Base-by-base conservation (phyloP, 305 asterid species). In the Fraxinus floribunda region DNA sequence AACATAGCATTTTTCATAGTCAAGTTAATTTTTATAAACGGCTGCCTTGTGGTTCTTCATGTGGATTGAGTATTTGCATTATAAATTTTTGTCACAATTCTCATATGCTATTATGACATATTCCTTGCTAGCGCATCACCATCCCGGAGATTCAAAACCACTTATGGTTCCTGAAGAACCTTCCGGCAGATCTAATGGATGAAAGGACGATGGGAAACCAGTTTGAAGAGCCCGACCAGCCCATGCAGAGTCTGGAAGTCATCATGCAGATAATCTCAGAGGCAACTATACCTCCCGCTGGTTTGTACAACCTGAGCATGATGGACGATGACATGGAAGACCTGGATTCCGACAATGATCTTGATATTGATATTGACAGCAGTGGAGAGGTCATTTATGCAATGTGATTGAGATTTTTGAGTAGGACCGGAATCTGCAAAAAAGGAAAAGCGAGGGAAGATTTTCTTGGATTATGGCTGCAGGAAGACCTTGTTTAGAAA, bases 261-360 rank as follows among this genome's bases (percentile, higher is more conserved):
- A 94, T 95, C 80, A 95, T 95, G 99, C 98, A 93, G 90, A 95
- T 95, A 83, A 90, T 95, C 78, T 90, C 98, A 0, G 99, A 95
- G 84, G 98, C 99, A 85, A 95, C 99, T 35, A 88, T 95, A 64
- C 99, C 97, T 77, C 97, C 97, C 0, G 93, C 86, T 80, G 99
- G 99, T 73, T 79, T 90, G 76, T 90, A 84, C 60, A 89, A 88
- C 80, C 92, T 92, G 81, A 98, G 94, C 82, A 82, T 91, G 90
- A 91, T 94, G 94, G 99, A 95, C 16, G 97, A 95, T 79, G 98
- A 95, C 91, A 89, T 93, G 92, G 97, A 93, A 0, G 99, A 94
- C 91, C 86, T 93, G 16, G 97, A 94, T 83, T 92, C 98, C 2
- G 99, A 95, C 80, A 97, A 95, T 22, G 98, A 94, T 84, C 93